Conservation (phyloP, 768 basidiomycete genomes). For the Lepiota brunneoincarnata region DNA sequence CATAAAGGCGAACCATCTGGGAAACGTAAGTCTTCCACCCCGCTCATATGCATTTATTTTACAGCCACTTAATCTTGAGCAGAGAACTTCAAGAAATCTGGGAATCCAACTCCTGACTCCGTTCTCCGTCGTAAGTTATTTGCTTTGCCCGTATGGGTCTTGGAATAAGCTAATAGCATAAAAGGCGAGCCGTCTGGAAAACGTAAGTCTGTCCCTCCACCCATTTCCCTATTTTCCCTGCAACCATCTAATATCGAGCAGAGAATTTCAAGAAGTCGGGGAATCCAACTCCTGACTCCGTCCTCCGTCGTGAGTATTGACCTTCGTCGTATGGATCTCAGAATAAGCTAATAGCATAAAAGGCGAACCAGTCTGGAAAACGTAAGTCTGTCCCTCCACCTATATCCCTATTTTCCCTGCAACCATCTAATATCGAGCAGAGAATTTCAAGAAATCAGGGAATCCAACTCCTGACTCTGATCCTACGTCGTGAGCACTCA, state of each 20-base stretch:
- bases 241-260: neutral
- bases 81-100: conserved; percentile 4
- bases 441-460: neutral
- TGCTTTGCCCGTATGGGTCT: neutral
- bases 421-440: neutral
- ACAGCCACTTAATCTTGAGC: too few species aligned
- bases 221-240: too few species aligned
- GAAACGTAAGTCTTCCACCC: neutral
- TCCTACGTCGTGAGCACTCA: neutral
- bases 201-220: too few species aligned
- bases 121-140: neutral
- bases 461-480: conserved; percentile 2
- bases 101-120: neutral
- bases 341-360: too few species aligned
- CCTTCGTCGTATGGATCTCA: neutral
- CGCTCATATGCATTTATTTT: too few species aligned
- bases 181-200: too few species aligned
- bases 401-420: too few species aligned
- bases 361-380: too few species aligned
- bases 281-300: neutral
- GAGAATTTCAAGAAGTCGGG: neutral
- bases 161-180: too few species aligned
- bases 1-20: too few species aligned
- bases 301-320: neutral
- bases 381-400: too few species aligned